Conservation (phyloP, 345 rosid species). For the Brassica juncea region DNA sequence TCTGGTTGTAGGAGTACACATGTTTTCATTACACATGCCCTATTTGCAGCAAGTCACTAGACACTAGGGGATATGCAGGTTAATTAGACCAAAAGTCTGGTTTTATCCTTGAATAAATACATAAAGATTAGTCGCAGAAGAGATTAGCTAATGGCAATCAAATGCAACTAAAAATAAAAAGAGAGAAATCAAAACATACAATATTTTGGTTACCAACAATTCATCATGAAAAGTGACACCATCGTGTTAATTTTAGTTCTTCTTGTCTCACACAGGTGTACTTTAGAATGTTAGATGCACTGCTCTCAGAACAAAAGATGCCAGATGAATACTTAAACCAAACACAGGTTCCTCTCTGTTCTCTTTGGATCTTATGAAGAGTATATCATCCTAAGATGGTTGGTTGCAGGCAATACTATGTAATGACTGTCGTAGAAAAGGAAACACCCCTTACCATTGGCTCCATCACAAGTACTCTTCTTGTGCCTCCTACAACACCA, state of each 20-base stretch:
- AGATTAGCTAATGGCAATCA: background rate
- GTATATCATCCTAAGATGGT: no score
- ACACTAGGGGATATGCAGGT: conserved; percentile 38
- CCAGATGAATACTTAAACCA: conserved; percentile 65
- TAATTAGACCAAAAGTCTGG: conserved; percentile 5
- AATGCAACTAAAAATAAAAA: background rate
- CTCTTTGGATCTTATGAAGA: background rate
- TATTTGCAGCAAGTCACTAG: conserved; percentile 65
- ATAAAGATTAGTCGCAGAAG: background rate
- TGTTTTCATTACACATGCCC: conserved; percentile 77
- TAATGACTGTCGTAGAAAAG: conserved; percentile 72
- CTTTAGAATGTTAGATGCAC: conserved; percentile 76
- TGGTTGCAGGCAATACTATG: conserved; percentile 54
- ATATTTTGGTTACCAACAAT: background rate
- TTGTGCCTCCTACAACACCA: background rate
- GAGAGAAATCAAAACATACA: background rate
- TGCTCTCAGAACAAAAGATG: conserved; percentile 72
- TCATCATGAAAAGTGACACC: background rate
- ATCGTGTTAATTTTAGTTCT: background rate
- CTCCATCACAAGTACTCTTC: conserved; percentile 50
- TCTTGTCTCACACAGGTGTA: conserved; percentile 56
- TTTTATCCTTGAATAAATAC: background rate
- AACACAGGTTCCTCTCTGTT: conserved; percentile 58
- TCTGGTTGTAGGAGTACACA: conserved; percentile 65
- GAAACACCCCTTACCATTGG: conserved; percentile 67